These are phyloP conservation scores for Sherardia arvensis DNA, from an alignment of 257 asterid genomes.

Conservation along the genomic window DNA sequence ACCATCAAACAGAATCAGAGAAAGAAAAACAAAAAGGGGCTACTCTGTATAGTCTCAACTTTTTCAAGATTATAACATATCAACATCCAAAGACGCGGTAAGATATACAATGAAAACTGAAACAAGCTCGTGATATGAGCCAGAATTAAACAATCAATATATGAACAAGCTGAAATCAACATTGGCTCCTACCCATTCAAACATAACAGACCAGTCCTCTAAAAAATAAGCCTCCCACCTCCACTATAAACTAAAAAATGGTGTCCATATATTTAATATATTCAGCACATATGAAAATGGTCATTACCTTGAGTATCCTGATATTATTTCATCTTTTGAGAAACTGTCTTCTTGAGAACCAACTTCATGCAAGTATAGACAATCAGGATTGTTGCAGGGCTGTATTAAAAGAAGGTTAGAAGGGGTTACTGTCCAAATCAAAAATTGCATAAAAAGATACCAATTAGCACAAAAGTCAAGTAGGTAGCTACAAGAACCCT, in stretches of 20 bases:
- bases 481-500: conserved; percentile 16
- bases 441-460: not conserved
- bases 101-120: no score
- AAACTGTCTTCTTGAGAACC: conserved; percentile 88
- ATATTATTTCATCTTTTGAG: conserved; percentile 84
- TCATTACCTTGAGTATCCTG: conserved; percentile 74
- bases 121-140: no score
- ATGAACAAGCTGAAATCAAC: no score
- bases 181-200: not conserved
- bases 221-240: no score
- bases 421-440: not conserved
- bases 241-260: not conserved
- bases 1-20: no score
- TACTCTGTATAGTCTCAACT: not conserved
- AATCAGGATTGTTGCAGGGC: conserved; percentile 91
- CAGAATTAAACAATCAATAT: no score
- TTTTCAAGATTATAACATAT: no score
- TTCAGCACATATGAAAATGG: not conserved
- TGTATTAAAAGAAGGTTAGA: conserved; percentile 26
- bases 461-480: not conserved
- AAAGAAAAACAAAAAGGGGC: not conserved
- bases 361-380: conserved; percentile 80
- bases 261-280: not conserved
- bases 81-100: no score
- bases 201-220: not conserved